Conservation (phyloP, 352 stramenopile species). For the Globisporangium parvum region DNA sequence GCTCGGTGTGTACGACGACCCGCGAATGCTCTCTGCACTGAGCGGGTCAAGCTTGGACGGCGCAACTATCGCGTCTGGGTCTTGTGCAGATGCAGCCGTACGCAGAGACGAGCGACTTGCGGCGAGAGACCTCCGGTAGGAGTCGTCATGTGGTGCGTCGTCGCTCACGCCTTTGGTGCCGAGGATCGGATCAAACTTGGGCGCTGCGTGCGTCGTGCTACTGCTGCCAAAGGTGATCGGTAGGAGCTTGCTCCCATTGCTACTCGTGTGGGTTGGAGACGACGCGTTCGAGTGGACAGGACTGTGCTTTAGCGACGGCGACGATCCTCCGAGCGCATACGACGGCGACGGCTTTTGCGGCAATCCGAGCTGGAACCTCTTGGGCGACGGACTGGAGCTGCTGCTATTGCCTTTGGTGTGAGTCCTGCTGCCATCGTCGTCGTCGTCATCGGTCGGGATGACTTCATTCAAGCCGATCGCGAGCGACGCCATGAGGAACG, state of each 20-base stretch:
- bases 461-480: constrained; percentile 11
- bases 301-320: constrained; percentile 1
- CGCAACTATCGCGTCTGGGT: neutral
- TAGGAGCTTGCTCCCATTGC: constrained; percentile 5
- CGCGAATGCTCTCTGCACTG: constrained; percentile 5
- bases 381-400: constrained; percentile 1
- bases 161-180: neutral
- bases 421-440: neutral
- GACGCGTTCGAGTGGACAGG: neutral
- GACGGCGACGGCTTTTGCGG: constrained; percentile 1
- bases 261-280: constrained; percentile 1
- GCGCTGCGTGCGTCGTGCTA: neutral
- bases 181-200: constrained; percentile 12
- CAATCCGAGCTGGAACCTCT: constrained; percentile 9
- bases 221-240: neutral
- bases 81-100: neutral
- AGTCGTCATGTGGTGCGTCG: neutral
- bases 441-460: neutral
- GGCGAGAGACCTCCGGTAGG: constrained; percentile 2
- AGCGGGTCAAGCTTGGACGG: constrained; percentile 11
- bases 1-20: constrained; percentile 1
- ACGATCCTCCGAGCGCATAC: neutral
- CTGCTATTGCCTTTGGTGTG: neutral
- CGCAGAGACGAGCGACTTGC: constrained; percentile 5
- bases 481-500: constrained; percentile 10